Evolutionary conservation across 805 yeast genomes (phyloP), one percentile per base, ranked within the genome.

Genomic region (Priceomyces haplophilus): DNA sequence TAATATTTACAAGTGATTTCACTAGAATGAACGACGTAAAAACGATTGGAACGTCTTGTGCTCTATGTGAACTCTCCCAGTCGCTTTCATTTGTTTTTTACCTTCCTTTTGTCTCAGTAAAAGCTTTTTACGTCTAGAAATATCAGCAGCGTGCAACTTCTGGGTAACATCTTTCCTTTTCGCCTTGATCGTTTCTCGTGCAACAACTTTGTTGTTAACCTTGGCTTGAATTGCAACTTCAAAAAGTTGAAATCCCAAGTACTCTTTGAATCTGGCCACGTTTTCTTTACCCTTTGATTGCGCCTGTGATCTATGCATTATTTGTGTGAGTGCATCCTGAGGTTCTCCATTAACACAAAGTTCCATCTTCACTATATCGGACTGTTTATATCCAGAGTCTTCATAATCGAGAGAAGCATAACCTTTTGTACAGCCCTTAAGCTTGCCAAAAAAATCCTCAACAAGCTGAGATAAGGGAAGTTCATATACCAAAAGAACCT

Each of bases 381-480:
- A 80, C 25, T 79, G 76, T 50, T 70, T 75, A 64, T 89, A 91
- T 0, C 98, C 99, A 3, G 85, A 82, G 57, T 91, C 98, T 53
- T 93, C 97, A 56, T 91, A 91, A 64, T 91, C 98, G 41, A 91
- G 70, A 0, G 97, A 87, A 0, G 96, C 98, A 64, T 87, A 91
- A 1, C 99, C 99, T 56, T 82, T 80, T 0, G 98, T 88, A 1
- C 81, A 76, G 1, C 97, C 90, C 60, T 91, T 91, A 45, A 91
- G 72, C 59, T 86, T 88, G 1, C 98, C 98, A 62, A 93, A 90
- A 61, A 91, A 91, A 64, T 93, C 97, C 57, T 91, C 97, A 4
- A 93, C 96, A 27, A 91, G 67, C 56, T 88, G 95, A 0, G 95
- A 85, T 40, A 93, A 73, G 2, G 99, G 98, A 4, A 91, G 64